Evolutionary conservation across 345 rosid species (phyloP), one percentile per base, ranked within the genome.

Genomic region (Rhodamnia rubescens): DNA sequence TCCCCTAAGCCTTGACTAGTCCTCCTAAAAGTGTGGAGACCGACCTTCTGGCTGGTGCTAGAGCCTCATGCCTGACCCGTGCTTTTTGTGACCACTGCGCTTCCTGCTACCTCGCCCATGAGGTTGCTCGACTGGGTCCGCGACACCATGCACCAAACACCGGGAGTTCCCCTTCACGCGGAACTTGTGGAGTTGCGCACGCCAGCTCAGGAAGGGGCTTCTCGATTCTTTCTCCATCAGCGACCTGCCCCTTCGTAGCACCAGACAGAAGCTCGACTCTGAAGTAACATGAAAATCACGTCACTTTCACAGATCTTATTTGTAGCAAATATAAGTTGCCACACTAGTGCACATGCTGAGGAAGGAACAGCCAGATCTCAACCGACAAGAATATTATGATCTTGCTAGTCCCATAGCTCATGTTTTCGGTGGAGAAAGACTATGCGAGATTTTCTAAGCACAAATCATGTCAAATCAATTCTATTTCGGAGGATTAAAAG

Each of bases 121-220:
- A 61, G 92, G 93, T 90, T 90, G 93, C 90, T 91, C 90, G 1
- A 91, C 93, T 3, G 90, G 92, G 52, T 91, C 87, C 93, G 88
- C 87, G 20, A 91, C 92, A 88, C 92, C 93, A 75, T 90, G 91
- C 0, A 91, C 92, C 90, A 88, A 89, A 49, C 89, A 86, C 91
- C 91, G 86, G 84, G 92, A 89, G 89, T 91, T 91, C 87, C 91
- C 88, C 90, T 91, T 91, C 61, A 89, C 90, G 10, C 92, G 84
- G 87, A 83, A 91, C 78, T 91, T 91, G 89, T 90, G 92, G 84
- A 69, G 47, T 47, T 90, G 90, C 4, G 90, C 92, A 59, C 47
- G 4, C 93, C 92, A 15, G 93, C 93, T 91, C 90, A n/a, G 90
- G 88, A 82, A 91, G 85, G 22, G 90, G 89, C 83, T 91, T 91